phyloP scores from a whole-genome alignment of 257 asterid species.

The Solanum dulcamara region DNA sequence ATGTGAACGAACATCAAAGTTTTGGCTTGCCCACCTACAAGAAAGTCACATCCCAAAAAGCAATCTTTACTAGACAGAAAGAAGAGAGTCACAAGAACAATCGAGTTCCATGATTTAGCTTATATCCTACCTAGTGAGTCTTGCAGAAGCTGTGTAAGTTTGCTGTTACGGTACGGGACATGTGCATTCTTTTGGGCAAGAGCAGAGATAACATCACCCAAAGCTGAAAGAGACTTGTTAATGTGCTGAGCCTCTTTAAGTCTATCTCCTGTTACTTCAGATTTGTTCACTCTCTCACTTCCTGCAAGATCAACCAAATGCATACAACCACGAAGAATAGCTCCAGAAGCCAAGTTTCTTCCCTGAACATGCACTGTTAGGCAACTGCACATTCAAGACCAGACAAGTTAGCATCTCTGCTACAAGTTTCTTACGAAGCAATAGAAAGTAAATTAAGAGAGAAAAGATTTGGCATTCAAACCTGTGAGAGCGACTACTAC shows the following conservation, averaged over 20 bases:
- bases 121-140: slow-evolving; percentile 82
- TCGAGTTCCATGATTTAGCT: background rate
- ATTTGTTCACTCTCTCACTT: slow-evolving; percentile 98
- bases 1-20: slow-evolving; percentile 95
- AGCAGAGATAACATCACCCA: slow-evolving; percentile 93
- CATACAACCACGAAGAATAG: slow-evolving; percentile 84
- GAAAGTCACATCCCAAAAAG: background rate
- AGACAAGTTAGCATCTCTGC: background rate
- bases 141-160: slow-evolving; percentile 94
- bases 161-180: slow-evolving; percentile 91
- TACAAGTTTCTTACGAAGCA: background rate
- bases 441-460: background rate
- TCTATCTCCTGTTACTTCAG: slow-evolving; percentile 96
- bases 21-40: slow-evolving; percentile 93
- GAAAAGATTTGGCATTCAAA: background rate
- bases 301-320: slow-evolving; percentile 99
- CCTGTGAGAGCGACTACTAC: slow-evolving; percentile 97
- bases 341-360: slow-evolving; percentile 71
- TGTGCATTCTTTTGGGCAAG: slow-evolving; percentile 86
- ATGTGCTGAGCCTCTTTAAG: slow-evolving; percentile 96
- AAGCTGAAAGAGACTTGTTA: slow-evolving; percentile 84
- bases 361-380: slow-evolving; percentile 96
- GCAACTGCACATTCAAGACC: slow-evolving; percentile 41
- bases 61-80: background rate
- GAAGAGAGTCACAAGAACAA: background rate